phyloP scores from a whole-genome alignment of 257 asterid genomes.

The Fraxinus anomala region DNA sequence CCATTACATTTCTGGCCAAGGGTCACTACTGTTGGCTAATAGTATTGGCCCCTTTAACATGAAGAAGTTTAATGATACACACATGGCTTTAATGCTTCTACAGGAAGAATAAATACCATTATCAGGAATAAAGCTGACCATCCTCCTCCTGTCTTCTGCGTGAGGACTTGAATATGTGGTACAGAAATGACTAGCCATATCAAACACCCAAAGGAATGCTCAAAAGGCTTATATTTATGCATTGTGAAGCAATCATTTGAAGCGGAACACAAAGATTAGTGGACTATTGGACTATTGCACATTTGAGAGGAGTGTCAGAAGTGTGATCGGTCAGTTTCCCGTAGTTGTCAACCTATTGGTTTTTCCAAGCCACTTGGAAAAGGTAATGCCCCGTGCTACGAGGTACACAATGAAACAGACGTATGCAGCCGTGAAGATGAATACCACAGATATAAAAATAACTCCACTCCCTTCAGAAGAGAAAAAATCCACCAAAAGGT shows the following conservation, averaged over 20 bases:
- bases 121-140: not conserved
- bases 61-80: not conserved
- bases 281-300: not conserved
- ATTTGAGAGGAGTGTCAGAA: not conserved
- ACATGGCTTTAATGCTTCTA: not conserved
- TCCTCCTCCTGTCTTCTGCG: not conserved
- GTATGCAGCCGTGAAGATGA: slow-evolving; percentile 49
- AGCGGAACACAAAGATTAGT: not conserved
- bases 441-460: slow-evolving; percentile 39
- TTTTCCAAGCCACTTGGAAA: slow-evolving; percentile 39
- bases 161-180: not conserved
- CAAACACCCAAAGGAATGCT: not conserved
- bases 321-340: slow-evolving; percentile 24
- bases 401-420: slow-evolving; percentile 62
- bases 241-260: not conserved
- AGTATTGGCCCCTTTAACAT: not conserved
- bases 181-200: not conserved
- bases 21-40: not conserved
- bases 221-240: not conserved
- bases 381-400: slow-evolving; percentile 41
- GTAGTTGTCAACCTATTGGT: slow-evolving; percentile 32
- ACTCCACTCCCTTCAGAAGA: slow-evolving; percentile 55
- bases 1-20: not conserved
- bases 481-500: slow-evolving; percentile 70
- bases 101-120: not conserved